Percentiles rank a stretch among this genome's conserved stretches.
These are phyloP conservation scores for Myriosclerotinia duriaeana DNA, from an alignment of 2,329 filamentous ascomycete species.

Conservation along the genomic window DNA sequence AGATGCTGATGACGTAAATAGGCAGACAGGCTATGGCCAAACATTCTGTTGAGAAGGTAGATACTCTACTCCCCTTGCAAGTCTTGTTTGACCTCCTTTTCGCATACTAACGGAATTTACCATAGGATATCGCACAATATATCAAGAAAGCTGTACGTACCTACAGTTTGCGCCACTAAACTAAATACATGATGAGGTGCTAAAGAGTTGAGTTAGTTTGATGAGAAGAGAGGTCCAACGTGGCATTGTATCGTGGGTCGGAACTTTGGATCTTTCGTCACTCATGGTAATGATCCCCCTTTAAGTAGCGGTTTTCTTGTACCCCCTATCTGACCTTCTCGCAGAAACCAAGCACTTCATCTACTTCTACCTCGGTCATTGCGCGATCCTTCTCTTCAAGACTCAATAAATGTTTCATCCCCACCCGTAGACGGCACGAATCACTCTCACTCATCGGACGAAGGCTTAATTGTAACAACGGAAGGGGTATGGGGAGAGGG, in stretches of 20 bases:
- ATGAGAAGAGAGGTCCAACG: conserved; percentile 93
- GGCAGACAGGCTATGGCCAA: conserved; percentile 72
- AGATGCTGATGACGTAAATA: conserved; percentile 40
- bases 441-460: neutral
- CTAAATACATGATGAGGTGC: neutral
- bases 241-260: conserved; percentile 99
- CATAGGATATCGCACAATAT: conserved; percentile 87
- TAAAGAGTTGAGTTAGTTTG: conserved; percentile 65
- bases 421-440: neutral
- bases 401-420: conserved; percentile 67
- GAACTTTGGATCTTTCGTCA: conserved; percentile 99
- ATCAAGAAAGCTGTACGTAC: conserved; percentile 83
- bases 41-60: conserved; percentile 69
- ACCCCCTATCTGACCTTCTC: neutral
- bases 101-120: conserved; percentile 27
- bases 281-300: conserved; percentile 53
- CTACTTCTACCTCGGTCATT: conserved; percentile 99
- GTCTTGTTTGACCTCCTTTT: conserved; percentile 8
- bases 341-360: conserved; percentile 97
- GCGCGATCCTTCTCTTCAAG: conserved; percentile 97
- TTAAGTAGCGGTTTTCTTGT: neutral
- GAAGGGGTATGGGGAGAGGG: neutral
- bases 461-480: conserved; percentile 10
- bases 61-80: neutral
- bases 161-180: neutral